Percentiles rank a stretch among this genome's conserved stretches.
Evolutionary conservation across 2,329 filamentous ascomycete species (phyloP).

Genomic region (Fusarium falciforme): DNA sequence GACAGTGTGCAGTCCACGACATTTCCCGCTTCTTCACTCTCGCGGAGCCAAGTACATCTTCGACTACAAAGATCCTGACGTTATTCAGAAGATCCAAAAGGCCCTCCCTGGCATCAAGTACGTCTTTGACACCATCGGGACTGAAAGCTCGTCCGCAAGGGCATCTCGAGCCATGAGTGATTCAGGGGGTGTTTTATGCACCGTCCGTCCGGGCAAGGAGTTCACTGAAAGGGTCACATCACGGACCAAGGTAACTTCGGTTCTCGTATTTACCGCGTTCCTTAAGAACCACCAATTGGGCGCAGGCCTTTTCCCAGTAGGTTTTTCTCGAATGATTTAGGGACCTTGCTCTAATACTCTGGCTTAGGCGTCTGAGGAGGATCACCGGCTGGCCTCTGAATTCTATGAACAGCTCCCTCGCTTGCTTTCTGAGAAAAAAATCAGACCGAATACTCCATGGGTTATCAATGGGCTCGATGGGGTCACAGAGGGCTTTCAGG

Average conservation of each 20-base stretch:
- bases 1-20: slow-evolving; percentile 48
- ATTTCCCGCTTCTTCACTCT: slow-evolving; percentile 45
- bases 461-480: background rate
- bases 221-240: slow-evolving; percentile 48
- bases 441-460: background rate
- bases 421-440: background rate
- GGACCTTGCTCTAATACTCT: background rate
- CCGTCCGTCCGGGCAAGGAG: slow-evolving; percentile 52
- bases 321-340: background rate
- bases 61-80: slow-evolving; percentile 52
- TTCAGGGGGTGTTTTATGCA: slow-evolving; percentile 48
- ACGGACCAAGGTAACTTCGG: slow-evolving; percentile 50
- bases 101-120: slow-evolving; percentile 47
- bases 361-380: background rate
- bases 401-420: background rate
- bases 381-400: background rate
- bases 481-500: background rate
- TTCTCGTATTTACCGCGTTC: slow-evolving; percentile 56
- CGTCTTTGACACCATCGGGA: slow-evolving; percentile 56
- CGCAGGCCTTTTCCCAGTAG: background rate
- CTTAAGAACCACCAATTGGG: slow-evolving; percentile 32
- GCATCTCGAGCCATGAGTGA: slow-evolving; percentile 45
- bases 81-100: slow-evolving; percentile 48
- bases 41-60: slow-evolving; percentile 49
- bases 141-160: slow-evolving; percentile 44